Evolutionary conservation across 257 asterid species (phyloP), one percentile per base, ranked within the genome.

Genomic region (Salvia hispanica): DNA sequence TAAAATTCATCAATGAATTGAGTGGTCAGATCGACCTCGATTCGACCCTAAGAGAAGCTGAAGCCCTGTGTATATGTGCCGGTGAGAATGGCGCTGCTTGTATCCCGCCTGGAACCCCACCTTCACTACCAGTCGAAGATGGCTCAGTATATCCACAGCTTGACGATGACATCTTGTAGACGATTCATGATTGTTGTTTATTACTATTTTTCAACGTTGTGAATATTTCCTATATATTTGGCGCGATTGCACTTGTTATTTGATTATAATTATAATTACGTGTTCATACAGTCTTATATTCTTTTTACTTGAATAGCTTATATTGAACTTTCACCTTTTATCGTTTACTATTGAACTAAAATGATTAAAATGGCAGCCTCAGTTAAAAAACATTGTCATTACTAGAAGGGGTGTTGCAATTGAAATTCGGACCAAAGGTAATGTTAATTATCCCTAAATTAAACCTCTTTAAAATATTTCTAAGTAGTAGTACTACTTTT

Each of bases 21-120:
- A 94, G 97, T 40, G 98, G 95, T 68, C 89, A 82, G 5, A 91
- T 94, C 11, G 91, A 91, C 64, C 89, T 91, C n/a, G 96, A 91
- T 67, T 72, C 88, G 7, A 83, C 80, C 50, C 78, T 94, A n/a
- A 80, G 98, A 80, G 97, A 91, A 71, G 95, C 99, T 0, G 98
- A 94, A 74, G 99, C 99, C 33, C 78, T 91, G 40, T 94, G 95
- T 67, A 77, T 94, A 72, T 81, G 87, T 73, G 99, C 98, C 15
- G 98, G 99, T 66, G 99, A 94, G 82, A 87, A 91, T 58, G 99
- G 98, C 33, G 89, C 82, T 5, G 95, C 96, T 58, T 78, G 87
- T 74, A 87, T 94, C 56, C 98, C 96, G 57, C 97, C 98, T 6
- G 99, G 99, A 60, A 91, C 96, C 72, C 98, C 98, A 10, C 98